phyloP scores from a whole-genome alignment of 768 basidiomycete genomes.

The Leccinellum luteum region DNA sequence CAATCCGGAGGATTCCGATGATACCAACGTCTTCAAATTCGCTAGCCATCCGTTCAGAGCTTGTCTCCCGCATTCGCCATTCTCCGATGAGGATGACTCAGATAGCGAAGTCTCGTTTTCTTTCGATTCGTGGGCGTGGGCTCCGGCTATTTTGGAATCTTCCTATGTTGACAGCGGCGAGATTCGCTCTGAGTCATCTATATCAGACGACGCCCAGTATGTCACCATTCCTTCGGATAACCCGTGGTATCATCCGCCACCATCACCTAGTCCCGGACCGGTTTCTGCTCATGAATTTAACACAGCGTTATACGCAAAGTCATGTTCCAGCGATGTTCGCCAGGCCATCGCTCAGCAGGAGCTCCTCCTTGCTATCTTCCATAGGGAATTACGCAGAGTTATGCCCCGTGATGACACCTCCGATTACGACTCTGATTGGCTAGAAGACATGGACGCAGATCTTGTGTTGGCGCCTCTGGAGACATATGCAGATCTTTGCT shows the following conservation, averaged over 20 bases:
- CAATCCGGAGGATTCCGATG: neutral
- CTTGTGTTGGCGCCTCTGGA: conserved; percentile 28
- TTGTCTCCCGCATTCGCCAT: conserved; percentile 15
- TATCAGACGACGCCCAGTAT: conserved; percentile 35
- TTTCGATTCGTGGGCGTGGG: conserved; percentile 19
- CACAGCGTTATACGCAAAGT: conserved; percentile 19
- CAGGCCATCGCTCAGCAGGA: conserved; percentile 34
- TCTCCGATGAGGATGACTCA: conserved; percentile 23
- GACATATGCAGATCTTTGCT: conserved; percentile 30
- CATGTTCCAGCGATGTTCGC: conserved; percentile 33
- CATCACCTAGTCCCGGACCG: conserved; percentile 28
- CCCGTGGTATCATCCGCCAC: conserved; percentile 37
- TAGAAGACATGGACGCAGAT: conserved; percentile 28
- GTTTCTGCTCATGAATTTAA: conserved; percentile 19
- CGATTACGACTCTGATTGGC: conserved; percentile 25
- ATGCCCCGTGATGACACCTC: conserved; percentile 13
- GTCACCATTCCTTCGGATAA: conserved; percentile 39
- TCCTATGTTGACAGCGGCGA: conserved; percentile 23
- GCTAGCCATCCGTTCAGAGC: conserved; percentile 19
- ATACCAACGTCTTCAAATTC: conserved; percentile 11
- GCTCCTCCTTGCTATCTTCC: conserved; percentile 31
- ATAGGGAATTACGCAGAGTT: conserved; percentile 27
- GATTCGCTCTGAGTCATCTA: conserved; percentile 14
- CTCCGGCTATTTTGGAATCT: conserved; percentile 12
- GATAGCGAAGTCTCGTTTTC: conserved; percentile 17